Base-by-base conservation (phyloP, 331 rosid species). In the Cydonia oblonga region DNA sequence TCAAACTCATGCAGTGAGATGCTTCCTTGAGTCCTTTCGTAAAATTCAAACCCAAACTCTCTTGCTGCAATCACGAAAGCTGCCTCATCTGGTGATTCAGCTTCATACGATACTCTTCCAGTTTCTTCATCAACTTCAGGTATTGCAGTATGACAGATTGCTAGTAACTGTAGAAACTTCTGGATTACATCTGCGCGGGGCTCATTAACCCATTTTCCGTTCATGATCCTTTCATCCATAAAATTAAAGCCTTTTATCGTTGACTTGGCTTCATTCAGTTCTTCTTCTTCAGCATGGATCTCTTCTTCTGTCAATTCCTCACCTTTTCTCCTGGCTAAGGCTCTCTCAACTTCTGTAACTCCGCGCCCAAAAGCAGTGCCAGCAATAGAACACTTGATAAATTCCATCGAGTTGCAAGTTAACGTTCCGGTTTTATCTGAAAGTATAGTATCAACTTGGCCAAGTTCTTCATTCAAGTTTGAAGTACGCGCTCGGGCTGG, bases 1-100 rank as follows among this genome's bases (percentile, higher is more conserved):
- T 95, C 89, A 0, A 89, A 80, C 75, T 91, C 98, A 5, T 57
- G 89, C 64, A 91, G 25, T 24, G 81, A 77, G 75, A 91, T 87
- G 87, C 84, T 69, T n/a, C 88, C 71, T 64, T 88, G 93, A 46
- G 86, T 83, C 81, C 97, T 86, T 69, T 87, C 96, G 46, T 77
- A 87, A 83, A 95, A 95, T 80, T 89, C 95, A 78, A 95, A 95
- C 24, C 99, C 99, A 9, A 91, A 82, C 82, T 95, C 96, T 77
- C 96, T 88, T 46, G 99, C 99, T 71, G 96, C 99, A 78, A 95
- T 86, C 71, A 95, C 93, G 73, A 95, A 95, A 80, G 99, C 97
- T 54, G 97, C 96, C 84, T 95, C 99, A 68, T 95, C 99, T 2
- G 99, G 99, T 18, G 99, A 95, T 84, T 95, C 99, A 35, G 99